Evolutionary conservation across 345 rosid species (phyloP).

Genomic region (Populus ilicifolia): DNA sequence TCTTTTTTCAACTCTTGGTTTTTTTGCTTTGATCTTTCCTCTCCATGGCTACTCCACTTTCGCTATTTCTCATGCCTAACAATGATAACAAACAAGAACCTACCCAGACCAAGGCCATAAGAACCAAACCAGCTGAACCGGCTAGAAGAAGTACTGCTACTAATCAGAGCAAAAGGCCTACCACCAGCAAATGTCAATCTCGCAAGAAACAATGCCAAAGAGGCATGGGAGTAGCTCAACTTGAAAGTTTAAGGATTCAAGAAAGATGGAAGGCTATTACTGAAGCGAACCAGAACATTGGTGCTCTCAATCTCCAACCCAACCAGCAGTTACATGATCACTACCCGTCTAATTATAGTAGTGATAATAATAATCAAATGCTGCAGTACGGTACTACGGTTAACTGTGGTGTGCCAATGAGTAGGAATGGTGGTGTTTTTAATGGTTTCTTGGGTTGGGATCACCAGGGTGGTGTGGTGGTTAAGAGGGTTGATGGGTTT

Average conservation of each 20-base stretch:
- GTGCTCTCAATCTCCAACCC: not conserved
- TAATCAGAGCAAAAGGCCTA: conserved; percentile 11
- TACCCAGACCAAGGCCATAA: conserved; percentile 7
- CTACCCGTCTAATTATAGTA: conserved; percentile 20
- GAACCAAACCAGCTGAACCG: not conserved
- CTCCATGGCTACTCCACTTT: conserved; percentile 13
- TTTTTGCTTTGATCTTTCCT: not conserved
- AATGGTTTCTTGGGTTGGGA: conserved; percentile 30
- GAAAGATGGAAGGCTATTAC: conserved; percentile 38
- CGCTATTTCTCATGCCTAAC: conserved; percentile 3
- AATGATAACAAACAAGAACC: conserved; percentile 5
- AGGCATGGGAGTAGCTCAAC: conserved; percentile 82
- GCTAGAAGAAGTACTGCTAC: not conserved
- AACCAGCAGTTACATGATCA: not conserved
- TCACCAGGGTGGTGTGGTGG: conserved; percentile 6
- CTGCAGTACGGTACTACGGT: conserved; percentile 34
- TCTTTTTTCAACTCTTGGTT: no score
- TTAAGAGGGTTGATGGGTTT: conserved; percentile 19
- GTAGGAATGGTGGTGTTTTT: conserved; percentile 22
- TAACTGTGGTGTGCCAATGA: conserved; percentile 13
- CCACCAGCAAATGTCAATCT: conserved; percentile 8
- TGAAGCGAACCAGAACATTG: conserved; percentile 15
- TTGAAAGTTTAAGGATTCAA: conserved; percentile 47
- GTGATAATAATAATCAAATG: conserved; percentile 5
- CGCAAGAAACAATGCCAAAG: conserved; percentile 54